Evolutionary conservation across 345 rosid genomes (phyloP), one percentile per base, ranked within the genome.

Genomic region (Pugionium dolabratum): DNA sequence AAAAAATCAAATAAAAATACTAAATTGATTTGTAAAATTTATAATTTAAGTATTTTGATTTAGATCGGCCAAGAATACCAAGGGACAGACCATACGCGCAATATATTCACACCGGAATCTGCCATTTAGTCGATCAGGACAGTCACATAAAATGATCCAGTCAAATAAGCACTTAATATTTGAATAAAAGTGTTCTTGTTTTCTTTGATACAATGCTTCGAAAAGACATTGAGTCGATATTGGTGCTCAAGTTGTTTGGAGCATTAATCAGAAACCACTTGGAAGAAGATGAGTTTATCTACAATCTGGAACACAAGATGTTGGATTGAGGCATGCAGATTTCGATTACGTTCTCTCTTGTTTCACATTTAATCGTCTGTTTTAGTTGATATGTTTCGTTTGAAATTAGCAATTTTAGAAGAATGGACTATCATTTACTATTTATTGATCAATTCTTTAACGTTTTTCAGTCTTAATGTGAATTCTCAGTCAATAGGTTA

Each of bases 301-400:
- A 92, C 59, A 84, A 79, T 73, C 78, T 89, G 66, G 97, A 89
- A 78, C 81, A 72, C 32, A 92, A 84, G 70, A 92, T 92, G 97
- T 62, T 92, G 77, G 83, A 85, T 75, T 90, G 87, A 31, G 93
- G 98, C 51, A 87, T 89, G 2, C 83, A 86, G 96, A 97, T 89
- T 32, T 3, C 9, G 29, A 41, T 51, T 41, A 40, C 9, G n/a
- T 29, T 4, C 41, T 54, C 5, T 4, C 45, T n/a, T n/a, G n/a
- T 33, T 50, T 32, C 43, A n/a, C 7, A 2, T 40, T 53, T 29
- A 35, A 35, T 9, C 28, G 4, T 18, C 9, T 56, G 32, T 27
- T 35, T 39, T 37, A 1, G 4, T 37, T 39, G 5, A 6, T 57
- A 4, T 29, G 4, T n/a, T 39, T 34, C 36, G 25, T 0, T 0